Base-by-base conservation (phyloP, 1,284 basidiomycete genomes). In the Boletus hoseneyae region DNA sequence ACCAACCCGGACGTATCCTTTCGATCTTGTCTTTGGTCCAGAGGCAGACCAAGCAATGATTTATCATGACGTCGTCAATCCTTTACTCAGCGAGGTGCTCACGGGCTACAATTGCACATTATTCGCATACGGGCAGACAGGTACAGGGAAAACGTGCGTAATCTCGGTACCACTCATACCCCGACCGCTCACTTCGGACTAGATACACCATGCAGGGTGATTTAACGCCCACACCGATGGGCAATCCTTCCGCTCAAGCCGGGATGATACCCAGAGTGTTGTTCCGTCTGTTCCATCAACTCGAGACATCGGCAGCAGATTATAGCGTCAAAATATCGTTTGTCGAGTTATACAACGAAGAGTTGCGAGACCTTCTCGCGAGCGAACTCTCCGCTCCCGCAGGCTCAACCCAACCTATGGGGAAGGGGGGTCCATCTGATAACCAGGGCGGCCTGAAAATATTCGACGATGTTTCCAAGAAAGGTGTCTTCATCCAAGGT, bases 261-360 rank as follows among this genome's bases (percentile, higher is more conserved):
- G 97, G 97, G 47, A 96, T 99, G 82, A 94, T 99, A 55, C 97
- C 97, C n/a, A 87, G 97, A 32, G 93, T 87, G 1, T 79, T 99
- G 6, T 94, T 97, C 66, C 86, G 90, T 23, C 82, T 99, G 3
- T 99, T 99, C 65, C 84, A 92, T 52, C 81, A 90, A 44, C 83
- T 99, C 8, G 93, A 97, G 60, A 75, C 78, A 7, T 80, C 81
- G 0, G 75, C 78, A 11, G 70, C 82, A 25, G 97, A 99, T 63
- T 99, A 87, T 66, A 89, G 90, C 57, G 94, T 99, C 65, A 94
- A 93, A 63, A 84, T 97, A 48, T 96, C 93, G 0, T 98, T 88
- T 66, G 80, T 99, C 48, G 97, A 99, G 66, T 79, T 99, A n/a
- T 99, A 99, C 73, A 99, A 99, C 65, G 97, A 99, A 71, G 96